Evolutionary conservation across 495 filamentous ascomycete species (phyloP), one percentile per base, ranked within the genome.

Genomic region (Podospora australis): DNA sequence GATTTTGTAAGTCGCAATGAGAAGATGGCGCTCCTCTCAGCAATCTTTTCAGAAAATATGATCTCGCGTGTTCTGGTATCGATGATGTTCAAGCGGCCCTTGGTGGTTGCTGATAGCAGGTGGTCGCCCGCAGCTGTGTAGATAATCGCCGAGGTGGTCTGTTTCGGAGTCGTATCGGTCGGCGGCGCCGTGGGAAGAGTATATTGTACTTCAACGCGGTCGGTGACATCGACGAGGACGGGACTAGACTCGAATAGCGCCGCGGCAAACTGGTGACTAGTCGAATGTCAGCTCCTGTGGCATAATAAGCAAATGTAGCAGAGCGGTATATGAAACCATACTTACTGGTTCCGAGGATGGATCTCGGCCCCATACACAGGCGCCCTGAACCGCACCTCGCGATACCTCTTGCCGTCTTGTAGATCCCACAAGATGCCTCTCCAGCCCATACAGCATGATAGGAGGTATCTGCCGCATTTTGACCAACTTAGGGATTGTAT

Each of bases 401-500:
- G 71, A 57, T 72, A 67, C 39, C 68, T 65, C 42, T 67, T 74
- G 14, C 75, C 74, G 60, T 88, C 83, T 53, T 83, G 74, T 38
- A 98, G 67, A 67, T 98, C 94, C 92, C 92, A 98, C 1, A 97
- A 75, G 26, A 95, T 88, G 46, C 82, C 89, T 66, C 90, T 95
- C 85, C 90, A 96, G 59, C 95, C 92, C 56, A 95, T 88, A 11
- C 86, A 88, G n/a, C 87, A 82, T 51, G 87, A 95, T 20, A 97
- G 79, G n/a, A 99, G 77, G 66, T 95, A 97, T 34, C 89, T 78
- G 19, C 90, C 90, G 69, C 89, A 84, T 52, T 86, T 73, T 6
- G 89, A 95, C 92, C 92, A 99, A 66, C 90, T 94, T 17, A 97
- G 64, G 10, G 87, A 92, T 50, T 92, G 88, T 32, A 97, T 87